Percentiles rank a stretch among this genome's conserved stretches.
These are phyloP conservation scores for Kalaharituber pfeilii DNA, from an alignment of 2,329 filamentous ascomycete genomes.

Conservation along the genomic window DNA sequence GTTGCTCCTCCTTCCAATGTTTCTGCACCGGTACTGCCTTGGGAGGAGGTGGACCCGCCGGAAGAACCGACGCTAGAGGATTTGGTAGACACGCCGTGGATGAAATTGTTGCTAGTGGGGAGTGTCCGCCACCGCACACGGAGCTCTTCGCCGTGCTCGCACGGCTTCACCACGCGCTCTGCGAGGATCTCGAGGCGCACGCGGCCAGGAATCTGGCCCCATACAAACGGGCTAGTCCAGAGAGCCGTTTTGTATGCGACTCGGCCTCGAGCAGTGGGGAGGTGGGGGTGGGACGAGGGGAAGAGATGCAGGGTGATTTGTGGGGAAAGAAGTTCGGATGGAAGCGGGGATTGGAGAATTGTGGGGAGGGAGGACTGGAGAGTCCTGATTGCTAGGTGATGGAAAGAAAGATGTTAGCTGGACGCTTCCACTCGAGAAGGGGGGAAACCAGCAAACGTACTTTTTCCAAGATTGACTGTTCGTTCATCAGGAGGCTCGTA, in stretches of 20 bases:
- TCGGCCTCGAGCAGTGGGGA: slow-evolving; percentile 78
- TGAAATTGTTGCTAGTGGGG: slow-evolving; percentile 29
- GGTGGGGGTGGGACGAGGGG: slow-evolving; percentile 63
- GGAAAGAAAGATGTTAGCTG: background rate
- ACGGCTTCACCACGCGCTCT: slow-evolving; percentile 60
- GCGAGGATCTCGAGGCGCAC: slow-evolving; percentile 76
- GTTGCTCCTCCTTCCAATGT: slow-evolving; percentile 23
- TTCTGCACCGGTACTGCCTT: slow-evolving; percentile 19
- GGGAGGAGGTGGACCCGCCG: slow-evolving; percentile 21
- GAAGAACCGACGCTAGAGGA: slow-evolving; percentile 29
- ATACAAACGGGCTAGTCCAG: slow-evolving; percentile 90
- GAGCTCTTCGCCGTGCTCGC: slow-evolving; percentile 49
- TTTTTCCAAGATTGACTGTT: slow-evolving; percentile 20
- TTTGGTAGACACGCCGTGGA: slow-evolving; percentile 15
- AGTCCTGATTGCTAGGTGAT: slow-evolving; percentile 31
- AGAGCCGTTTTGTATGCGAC: slow-evolving; percentile 84
- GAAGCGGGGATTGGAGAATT: slow-evolving; percentile 47
- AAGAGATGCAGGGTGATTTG: slow-evolving; percentile 55
- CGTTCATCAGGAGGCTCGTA: slow-evolving; percentile 18
- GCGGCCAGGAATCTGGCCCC: slow-evolving; percentile 82
- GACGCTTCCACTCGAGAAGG: too few species aligned
- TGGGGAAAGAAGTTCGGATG: slow-evolving; percentile 59
- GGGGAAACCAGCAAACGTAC: slow-evolving; percentile 8
- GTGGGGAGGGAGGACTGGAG: slow-evolving; percentile 51
- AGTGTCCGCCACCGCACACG: slow-evolving; percentile 64